These are phyloP conservation scores for Coniochaeta sp. DNA, from an alignment of 2,329 filamentous ascomycete genomes.

Conservation along the genomic window DNA sequence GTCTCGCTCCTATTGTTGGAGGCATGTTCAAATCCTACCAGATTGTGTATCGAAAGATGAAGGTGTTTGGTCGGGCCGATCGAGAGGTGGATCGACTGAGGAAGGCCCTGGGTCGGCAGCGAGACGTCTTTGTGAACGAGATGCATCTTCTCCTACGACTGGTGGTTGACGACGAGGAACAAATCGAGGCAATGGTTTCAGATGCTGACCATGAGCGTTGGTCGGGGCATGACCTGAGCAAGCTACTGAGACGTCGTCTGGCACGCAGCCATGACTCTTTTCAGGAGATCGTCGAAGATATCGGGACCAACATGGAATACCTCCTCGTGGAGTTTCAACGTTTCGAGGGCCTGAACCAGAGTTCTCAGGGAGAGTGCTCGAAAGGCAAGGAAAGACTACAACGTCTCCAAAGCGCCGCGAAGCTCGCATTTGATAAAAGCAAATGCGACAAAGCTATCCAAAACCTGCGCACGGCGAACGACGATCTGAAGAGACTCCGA, in stretches of 20 bases:
- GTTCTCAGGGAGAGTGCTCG: neutral
- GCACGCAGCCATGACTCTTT: neutral
- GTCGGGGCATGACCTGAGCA: neutral
- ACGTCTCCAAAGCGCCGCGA: neutral
- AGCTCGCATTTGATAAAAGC: neutral
- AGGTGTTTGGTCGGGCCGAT: neutral
- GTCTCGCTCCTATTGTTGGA: neutral
- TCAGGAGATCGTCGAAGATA: neutral
- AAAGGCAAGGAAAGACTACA: neutral
- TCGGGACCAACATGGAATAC: neutral
- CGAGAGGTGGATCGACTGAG: neutral
- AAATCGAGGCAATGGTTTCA: neutral
- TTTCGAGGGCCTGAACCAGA: neutral
- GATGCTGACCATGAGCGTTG: constrained; percentile 1
- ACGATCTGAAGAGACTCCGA: neutral
- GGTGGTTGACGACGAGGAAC: neutral
- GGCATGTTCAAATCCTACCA: neutral
- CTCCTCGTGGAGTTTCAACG: neutral
- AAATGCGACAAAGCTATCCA: constrained; percentile 1
- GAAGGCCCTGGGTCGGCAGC: neutral
- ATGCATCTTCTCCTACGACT: neutral
- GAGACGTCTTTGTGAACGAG: neutral
- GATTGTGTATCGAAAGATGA: neutral
- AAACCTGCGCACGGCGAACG: neutral
- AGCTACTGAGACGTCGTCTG: neutral